Base-by-base conservation (phyloP, 2,329 filamentous ascomycete species). In the Zarea fungicola region DNA sequence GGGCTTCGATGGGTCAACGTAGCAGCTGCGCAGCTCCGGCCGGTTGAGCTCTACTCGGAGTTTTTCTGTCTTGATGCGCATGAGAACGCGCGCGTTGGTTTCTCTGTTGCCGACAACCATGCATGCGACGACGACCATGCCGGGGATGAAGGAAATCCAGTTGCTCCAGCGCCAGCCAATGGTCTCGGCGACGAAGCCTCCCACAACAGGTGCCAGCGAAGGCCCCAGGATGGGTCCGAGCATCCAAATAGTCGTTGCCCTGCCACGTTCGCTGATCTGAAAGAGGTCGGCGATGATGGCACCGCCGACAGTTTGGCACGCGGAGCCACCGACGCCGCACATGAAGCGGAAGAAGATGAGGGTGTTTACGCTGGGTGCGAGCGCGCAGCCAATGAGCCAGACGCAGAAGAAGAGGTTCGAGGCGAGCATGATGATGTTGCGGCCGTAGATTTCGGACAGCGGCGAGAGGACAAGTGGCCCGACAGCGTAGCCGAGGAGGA, bases 301-400 rank as follows among this genome's bases (percentile, higher is more conserved):
- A 2, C 75, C 77, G 21, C 75, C 77, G 18, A 81, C 63, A 41
- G 81, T 74, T 62, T 80, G 65, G 34, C 72, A 73, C 1, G 72
- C 76, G 1, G 72, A 75, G 1, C 79, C 81, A 5, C 80, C 77
- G 3, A 85, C 62, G 0, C 83, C 83, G 4, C 76, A 75, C 37
- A 81, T 63, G 58, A 82, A 79, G 11, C 78, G 72, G 57, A 81
- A 86, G 2, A 74, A 71, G 25, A 85, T 75, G 39, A 86, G 71
- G 32, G 75, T 65, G 16, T 62, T 61, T 42, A 86, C 67, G 6
- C 61, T 64, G 1, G 77, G 76, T 0, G 81, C 72, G 4, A 86
- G 67, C 2, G 81, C 85, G 50, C 82, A 85, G 0, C 79, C 83
- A 54, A 87, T 74, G 39, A 78, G 79, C 68, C 81, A 85, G 2